These are phyloP conservation scores for Gracilaria caudata DNA, from an alignment of 23 red algal genomes.

Conservation along the genomic window DNA sequence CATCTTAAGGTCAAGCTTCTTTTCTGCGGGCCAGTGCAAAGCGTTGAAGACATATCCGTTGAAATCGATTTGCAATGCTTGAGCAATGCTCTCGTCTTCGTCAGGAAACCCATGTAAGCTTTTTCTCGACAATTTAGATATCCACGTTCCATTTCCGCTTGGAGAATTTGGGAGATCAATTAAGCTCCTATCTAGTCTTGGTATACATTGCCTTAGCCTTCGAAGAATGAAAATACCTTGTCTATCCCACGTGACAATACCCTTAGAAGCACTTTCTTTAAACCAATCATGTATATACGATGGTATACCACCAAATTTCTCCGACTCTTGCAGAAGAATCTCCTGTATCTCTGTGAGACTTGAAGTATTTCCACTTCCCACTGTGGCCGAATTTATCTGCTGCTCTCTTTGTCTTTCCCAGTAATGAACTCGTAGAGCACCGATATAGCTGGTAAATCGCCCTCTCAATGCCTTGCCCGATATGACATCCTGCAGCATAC, in stretches of 20 bases:
- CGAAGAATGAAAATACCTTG: background rate
- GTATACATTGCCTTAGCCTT: slow-evolving; percentile 4
- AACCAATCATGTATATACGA: slow-evolving; percentile 6
- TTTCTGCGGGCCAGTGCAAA: slow-evolving; percentile 61
- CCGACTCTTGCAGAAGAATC: slow-evolving; percentile 9
- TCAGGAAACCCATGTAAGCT: background rate
- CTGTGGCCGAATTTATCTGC: background rate
- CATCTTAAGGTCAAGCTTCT: slow-evolving; percentile 29
- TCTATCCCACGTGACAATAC: background rate
- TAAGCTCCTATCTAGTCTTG: background rate
- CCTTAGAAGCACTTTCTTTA: background rate
- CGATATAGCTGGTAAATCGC: background rate
- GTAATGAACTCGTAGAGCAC: slow-evolving; percentile 7
- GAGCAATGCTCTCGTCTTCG: slow-evolving; percentile 31
- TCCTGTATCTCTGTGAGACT: slow-evolving; percentile 16
- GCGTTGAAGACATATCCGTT: slow-evolving; percentile 67
- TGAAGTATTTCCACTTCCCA: background rate
- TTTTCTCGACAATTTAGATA: background rate
- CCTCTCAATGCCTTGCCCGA: slow-evolving; percentile 3
- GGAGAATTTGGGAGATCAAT: background rate
- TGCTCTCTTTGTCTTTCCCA: slow-evolving; percentile 19
- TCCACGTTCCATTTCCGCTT: background rate
- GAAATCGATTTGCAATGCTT: slow-evolving; percentile 56
- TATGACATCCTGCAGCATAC: slow-evolving; percentile 81
- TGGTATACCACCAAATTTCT: slow-evolving; percentile 22